Base-by-base conservation (phyloP, 495 filamentous ascomycete species). In the Podospora appendiculata region DNA sequence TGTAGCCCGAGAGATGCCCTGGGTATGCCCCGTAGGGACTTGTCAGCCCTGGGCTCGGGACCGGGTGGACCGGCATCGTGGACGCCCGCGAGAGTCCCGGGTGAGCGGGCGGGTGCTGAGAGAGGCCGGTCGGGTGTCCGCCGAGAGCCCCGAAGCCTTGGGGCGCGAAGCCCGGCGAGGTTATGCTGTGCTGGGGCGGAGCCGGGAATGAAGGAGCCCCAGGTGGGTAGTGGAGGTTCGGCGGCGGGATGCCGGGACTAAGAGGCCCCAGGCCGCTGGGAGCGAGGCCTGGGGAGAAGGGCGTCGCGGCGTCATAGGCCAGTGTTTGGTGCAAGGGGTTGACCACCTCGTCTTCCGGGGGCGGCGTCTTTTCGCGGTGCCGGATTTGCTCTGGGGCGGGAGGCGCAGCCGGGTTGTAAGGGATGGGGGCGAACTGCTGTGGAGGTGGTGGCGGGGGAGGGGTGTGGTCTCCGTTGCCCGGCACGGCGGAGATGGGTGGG, bases 401-500 rank as follows among this genome's bases (percentile, higher is more conserved):
- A 10, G 90, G 90, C 1, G 90, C 89, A 0, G 90, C 89, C 1
- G 90, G 90, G 66, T 96, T 96, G 58, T 96, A 96, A 2, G 89
- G 80, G 48, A 93, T 79, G n/a, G 89, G 87, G n/a, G 77, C 74
- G 47, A 79, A 83, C 46, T 71, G 71, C 16, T 74, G 67, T 12
- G 78, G 70, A 54, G 70, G 67, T 16, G 48, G 48, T 58, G 67
- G 50, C 60, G 57, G 53, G 16, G 58, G 61, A 9, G 58, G 45
- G 6, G 50, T 11, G 6, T 19, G n/a, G 18, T 52, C 48, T 4
- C 67, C 58, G 35, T 52, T 39, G 54, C 36, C 54, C 32, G 62
- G 46, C 40, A 65, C 55, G 36, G 58, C 65, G 0, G 71, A 68
- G 47, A 68, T 61, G 38, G 68, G 72, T 49, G 64, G 65, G 51